These are phyloP conservation scores for Phlebopus sp. DNA, from an alignment of 1,284 basidiomycete genomes.

Conservation along the genomic window DNA sequence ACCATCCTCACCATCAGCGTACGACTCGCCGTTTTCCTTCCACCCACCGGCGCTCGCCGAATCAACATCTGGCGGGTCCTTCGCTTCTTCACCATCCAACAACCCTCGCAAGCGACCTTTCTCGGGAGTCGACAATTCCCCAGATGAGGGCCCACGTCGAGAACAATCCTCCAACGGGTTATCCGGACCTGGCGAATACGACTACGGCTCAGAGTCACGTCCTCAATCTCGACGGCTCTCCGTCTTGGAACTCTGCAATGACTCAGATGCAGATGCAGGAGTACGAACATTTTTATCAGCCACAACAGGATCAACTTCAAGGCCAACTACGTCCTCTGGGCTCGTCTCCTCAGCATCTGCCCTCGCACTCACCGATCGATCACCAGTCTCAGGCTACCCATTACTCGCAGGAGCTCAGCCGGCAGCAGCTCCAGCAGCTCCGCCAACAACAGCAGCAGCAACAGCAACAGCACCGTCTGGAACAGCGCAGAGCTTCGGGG, in stretches of 20 bases:
- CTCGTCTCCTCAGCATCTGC: slow-evolving; percentile 44
- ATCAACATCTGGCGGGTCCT: slow-evolving; percentile 26
- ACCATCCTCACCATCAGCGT: slow-evolving; percentile 29
- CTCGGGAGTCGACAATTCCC: slow-evolving; percentile 51
- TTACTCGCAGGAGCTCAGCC: slow-evolving; percentile 44
- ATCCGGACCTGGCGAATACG: slow-evolving; percentile 41
- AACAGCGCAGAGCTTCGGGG: slow-evolving; percentile 30
- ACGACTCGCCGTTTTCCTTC: slow-evolving; percentile 77
- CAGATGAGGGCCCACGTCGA: slow-evolving; percentile 42
- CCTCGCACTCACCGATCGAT: slow-evolving; percentile 47
- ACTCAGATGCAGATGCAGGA: slow-evolving; percentile 40
- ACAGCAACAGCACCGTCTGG: slow-evolving; percentile 29
- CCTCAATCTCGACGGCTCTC: slow-evolving; percentile 74
- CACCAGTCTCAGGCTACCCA: slow-evolving; percentile 28
- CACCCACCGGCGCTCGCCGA: slow-evolving; percentile 61
- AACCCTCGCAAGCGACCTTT: slow-evolving; percentile 66
- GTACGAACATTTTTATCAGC: slow-evolving; percentile 38
- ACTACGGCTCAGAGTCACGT: slow-evolving; percentile 64
- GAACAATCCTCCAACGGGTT: slow-evolving; percentile 29
- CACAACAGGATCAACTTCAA: slow-evolving; percentile 35
- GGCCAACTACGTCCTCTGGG: slow-evolving; percentile 48
- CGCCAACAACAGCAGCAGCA: slow-evolving; percentile 31
- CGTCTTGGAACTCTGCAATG: slow-evolving; percentile 84
- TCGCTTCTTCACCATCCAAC: slow-evolving; percentile 31
- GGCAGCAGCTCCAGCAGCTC: slow-evolving; percentile 43